These are phyloP conservation scores for Flaveria bidentis DNA, from an alignment of 129 eudicot genomes.

Conservation along the genomic window DNA sequence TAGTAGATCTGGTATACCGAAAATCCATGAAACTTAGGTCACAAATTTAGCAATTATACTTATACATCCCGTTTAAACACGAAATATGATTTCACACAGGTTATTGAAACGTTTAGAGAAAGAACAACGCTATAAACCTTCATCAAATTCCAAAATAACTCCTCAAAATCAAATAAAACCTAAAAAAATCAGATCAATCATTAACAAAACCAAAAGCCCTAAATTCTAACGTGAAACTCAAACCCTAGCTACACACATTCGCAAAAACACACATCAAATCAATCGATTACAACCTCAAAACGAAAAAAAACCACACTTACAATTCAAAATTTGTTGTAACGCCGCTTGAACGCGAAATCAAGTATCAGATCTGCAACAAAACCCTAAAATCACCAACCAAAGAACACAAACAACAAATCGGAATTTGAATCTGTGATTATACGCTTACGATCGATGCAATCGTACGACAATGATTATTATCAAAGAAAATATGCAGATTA, in stretches of 20 bases:
- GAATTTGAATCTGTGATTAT: not conserved
- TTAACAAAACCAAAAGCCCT: not conserved
- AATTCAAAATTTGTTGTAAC: not conserved
- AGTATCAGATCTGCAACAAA: not conserved
- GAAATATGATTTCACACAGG: not conserved
- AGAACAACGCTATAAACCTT: not conserved
- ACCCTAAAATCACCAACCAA: not conserved
- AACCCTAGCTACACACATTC: slow-evolving; percentile 10
- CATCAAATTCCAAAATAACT: not conserved
- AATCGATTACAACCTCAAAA: not conserved
- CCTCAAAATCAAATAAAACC: not conserved
- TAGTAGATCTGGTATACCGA: not conserved
- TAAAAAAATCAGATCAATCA: not conserved
- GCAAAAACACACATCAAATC: slow-evolving; percentile 15
- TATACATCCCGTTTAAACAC: not conserved
- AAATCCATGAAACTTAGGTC: not conserved
- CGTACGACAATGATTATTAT: not conserved
- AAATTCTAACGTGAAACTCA: not conserved
- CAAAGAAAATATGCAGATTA: not conserved
- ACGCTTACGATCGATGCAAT: not conserved
- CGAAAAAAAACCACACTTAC: slow-evolving; percentile 15
- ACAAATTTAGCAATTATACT: not conserved
- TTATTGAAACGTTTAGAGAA: not conserved
- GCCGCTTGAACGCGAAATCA: not conserved
- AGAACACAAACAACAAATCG: not conserved